These are phyloP conservation scores for Pachyrhizus erosus DNA, from an alignment of 306 rosid genomes.

Conservation along the genomic window DNA sequence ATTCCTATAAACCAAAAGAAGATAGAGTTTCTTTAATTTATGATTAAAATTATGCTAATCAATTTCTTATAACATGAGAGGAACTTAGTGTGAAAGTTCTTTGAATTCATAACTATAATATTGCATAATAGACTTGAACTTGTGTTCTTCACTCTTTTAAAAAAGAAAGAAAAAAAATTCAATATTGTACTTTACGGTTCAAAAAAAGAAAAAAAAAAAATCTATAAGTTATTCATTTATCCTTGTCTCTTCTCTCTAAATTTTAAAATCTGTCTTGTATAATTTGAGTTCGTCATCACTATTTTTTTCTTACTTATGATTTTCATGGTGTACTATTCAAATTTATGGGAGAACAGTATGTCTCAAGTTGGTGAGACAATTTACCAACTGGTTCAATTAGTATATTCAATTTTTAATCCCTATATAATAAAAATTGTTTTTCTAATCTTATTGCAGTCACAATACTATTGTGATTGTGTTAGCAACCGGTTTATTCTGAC, in stretches of 20 bases:
- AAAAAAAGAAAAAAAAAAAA: neutral
- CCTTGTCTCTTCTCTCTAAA: constrained; percentile 9
- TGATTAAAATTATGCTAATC: constrained; percentile 1
- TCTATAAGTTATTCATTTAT: neutral
- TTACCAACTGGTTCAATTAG: constrained; percentile 2
- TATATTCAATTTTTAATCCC: constrained; percentile 16
- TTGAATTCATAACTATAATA: neutral
- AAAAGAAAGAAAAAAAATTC: neutral
- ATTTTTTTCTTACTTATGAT: constrained; percentile 10
- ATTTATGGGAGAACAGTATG: neutral
- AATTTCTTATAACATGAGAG: neutral
- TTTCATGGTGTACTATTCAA: constrained; percentile 10
- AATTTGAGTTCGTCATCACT: constrained; percentile 35
- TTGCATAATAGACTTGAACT: constrained; percentile 11
- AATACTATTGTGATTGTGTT: too few relatives aligned
- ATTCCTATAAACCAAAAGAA: neutral
- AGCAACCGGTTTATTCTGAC: constrained; percentile 32
- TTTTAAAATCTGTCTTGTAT: constrained; percentile 14
- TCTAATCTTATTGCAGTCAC: too few relatives aligned
- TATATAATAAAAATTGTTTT: neutral
- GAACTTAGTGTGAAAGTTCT: constrained; percentile 9
- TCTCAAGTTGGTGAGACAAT: constrained; percentile 30
- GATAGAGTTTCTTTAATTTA: constrained; percentile 16
- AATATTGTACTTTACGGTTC: neutral
- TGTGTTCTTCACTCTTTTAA: constrained; percentile 2